These are phyloP conservation scores for Escovopsis sp. DNA, from an alignment of 2,329 filamentous ascomycete species.

Conservation along the genomic window DNA sequence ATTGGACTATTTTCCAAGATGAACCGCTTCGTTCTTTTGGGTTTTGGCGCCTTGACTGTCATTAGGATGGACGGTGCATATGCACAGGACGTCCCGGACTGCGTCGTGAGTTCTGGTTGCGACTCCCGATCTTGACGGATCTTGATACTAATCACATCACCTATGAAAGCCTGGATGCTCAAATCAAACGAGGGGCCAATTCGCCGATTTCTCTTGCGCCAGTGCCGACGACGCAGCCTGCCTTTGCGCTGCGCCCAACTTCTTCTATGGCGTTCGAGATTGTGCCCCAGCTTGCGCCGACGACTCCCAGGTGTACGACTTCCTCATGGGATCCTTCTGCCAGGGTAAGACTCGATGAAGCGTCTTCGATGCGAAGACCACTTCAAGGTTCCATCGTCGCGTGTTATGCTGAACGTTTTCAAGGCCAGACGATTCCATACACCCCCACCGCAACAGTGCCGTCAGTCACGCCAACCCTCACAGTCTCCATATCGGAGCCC, in stretches of 20 bases:
- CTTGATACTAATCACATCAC: slow-evolving; percentile 3
- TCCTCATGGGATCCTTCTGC: slow-evolving; percentile 12
- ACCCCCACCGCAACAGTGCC: background rate
- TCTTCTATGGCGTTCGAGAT: slow-evolving; percentile 19
- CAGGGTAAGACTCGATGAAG: slow-evolving; percentile 4
- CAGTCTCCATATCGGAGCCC: background rate
- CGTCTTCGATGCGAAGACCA: too few relatives aligned
- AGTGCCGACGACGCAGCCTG: slow-evolving; percentile 21
- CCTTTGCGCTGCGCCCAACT: slow-evolving; percentile 20
- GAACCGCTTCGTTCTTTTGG: slow-evolving; percentile 14
- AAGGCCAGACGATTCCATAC: slow-evolving; percentile 3
- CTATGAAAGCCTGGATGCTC: slow-evolving; percentile 10
- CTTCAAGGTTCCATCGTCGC: background rate
- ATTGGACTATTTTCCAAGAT: background rate
- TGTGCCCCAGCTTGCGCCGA: slow-evolving; percentile 19
- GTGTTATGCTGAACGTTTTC: background rate
- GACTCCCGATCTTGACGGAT: background rate
- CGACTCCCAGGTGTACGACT: slow-evolving; percentile 15
- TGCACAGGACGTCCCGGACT: slow-evolving; percentile 12
- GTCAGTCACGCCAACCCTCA: background rate
- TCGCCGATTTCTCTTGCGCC: slow-evolving; percentile 12
- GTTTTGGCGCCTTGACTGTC: slow-evolving; percentile 16
- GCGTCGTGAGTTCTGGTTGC: slow-evolving; percentile 16
- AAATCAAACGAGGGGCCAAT: slow-evolving; percentile 9
- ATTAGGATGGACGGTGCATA: slow-evolving; percentile 12